Evolutionary conservation across 2,329 filamentous ascomycete genomes (phyloP).

Genomic region (Zasmidium angulare): DNA sequence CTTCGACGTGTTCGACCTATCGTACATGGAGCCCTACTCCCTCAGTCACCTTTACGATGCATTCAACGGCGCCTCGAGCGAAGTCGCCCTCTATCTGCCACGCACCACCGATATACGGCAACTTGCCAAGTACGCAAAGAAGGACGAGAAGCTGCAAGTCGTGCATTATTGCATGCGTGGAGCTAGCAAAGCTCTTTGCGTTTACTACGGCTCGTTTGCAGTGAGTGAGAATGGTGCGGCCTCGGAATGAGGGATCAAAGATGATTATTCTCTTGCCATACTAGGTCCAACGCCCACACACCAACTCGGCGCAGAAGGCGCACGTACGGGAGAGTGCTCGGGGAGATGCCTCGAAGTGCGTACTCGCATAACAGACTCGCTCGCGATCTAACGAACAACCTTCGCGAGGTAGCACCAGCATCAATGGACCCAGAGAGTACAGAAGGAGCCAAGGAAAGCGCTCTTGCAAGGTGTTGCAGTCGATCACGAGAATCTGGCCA

Average conservation of each 20-base stretch:
- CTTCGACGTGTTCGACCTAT: conserved; percentile 75
- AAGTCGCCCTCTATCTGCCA: conserved; percentile 77
- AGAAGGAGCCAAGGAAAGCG: no score
- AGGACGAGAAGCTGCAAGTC: conserved; percentile 63
- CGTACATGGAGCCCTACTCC: conserved; percentile 84
- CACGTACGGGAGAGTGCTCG: no score
- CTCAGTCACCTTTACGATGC: conserved; percentile 62
- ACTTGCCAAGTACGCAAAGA: conserved; percentile 54
- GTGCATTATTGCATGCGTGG: conserved; percentile 91
- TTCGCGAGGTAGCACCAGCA: no score
- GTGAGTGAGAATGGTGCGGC: conserved; percentile 6
- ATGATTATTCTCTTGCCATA: no score
- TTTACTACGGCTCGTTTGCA: conserved; percentile 56
- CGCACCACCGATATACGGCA: conserved; percentile 81
- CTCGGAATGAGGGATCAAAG: neutral
- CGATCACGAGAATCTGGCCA: no score
- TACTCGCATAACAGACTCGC: no score
- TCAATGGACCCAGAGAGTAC: no score
- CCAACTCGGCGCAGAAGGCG: no score
- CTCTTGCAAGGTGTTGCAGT: no score
- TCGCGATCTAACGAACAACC: no score
- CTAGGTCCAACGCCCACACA: no score
- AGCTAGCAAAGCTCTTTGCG: conserved; percentile 74
- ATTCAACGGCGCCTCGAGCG: conserved; percentile 54
- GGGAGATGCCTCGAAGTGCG: no score